These are phyloP conservation scores for Russula compacta DNA, from an alignment of 768 basidiomycete genomes.

Conservation along the genomic window DNA sequence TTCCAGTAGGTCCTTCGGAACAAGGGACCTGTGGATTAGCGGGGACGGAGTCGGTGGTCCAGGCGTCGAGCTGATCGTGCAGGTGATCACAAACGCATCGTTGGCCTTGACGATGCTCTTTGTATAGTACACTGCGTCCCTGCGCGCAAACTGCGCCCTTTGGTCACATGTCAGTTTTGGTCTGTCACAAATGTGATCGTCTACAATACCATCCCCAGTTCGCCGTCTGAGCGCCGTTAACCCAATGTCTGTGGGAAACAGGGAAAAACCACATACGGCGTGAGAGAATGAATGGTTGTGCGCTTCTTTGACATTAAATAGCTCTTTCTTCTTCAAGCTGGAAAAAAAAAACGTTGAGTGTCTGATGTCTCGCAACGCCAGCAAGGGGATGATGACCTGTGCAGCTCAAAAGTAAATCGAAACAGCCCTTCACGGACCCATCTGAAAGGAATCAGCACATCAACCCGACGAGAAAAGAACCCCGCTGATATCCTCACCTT, in stretches of 20 bases:
- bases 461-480: neutral
- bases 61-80: constrained; percentile 67
- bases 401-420: constrained; percentile 78
- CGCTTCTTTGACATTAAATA: constrained; percentile 67
- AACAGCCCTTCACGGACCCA: constrained; percentile 83
- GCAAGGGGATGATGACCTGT: constrained; percentile 37
- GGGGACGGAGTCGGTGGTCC: constrained; percentile 40
- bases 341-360: neutral
- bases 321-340: constrained; percentile 39
- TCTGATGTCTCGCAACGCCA: neutral
- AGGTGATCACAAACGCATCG: constrained; percentile 69
- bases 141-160: constrained; percentile 72
- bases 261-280: constrained; percentile 34
- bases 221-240: constrained; percentile 42
- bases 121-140: constrained; percentile 61
- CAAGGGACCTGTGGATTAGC: constrained; percentile 38
- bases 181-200: neutral
- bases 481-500: constrained; percentile 32
- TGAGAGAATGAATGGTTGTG: constrained; percentile 74
- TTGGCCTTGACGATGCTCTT: constrained; percentile 40
- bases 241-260: no score
- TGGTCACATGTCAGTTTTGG: neutral
- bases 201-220: constrained; percentile 75
- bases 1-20: constrained; percentile 59
- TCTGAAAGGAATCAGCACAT: constrained; percentile 30